These are phyloP conservation scores for Kodamaea fungicola DNA, from an alignment of 1,139 yeast species.

Conservation along the genomic window DNA sequence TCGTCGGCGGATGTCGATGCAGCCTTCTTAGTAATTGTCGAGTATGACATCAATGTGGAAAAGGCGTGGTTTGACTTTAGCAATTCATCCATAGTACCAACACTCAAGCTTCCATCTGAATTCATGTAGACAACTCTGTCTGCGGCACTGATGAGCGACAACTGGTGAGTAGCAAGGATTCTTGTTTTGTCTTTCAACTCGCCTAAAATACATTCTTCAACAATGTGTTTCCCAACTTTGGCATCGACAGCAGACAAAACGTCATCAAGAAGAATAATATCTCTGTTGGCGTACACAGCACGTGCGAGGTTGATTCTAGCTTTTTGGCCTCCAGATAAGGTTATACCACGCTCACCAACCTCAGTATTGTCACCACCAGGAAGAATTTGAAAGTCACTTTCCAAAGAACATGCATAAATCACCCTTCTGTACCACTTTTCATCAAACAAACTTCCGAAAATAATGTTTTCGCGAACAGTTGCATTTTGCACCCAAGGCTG, in stretches of 20 bases:
- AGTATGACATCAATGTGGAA: conserved; percentile 49
- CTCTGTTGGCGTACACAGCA: conserved; percentile 68
- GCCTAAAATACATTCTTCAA: conserved; percentile 66
- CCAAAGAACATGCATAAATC: conserved; percentile 62
- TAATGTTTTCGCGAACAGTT: conserved; percentile 70
- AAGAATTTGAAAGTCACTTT: conserved; percentile 62
- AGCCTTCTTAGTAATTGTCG: conserved; percentile 23
- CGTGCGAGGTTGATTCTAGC: conserved; percentile 83
- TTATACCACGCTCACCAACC: conserved; percentile 91
- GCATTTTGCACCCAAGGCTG: conserved; percentile 85
- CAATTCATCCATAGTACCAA: conserved; percentile 59
- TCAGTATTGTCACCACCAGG: conserved; percentile 86
- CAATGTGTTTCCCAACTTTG: conserved; percentile 79
- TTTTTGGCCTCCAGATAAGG: conserved; percentile 91
- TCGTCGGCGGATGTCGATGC: conserved; percentile 11
- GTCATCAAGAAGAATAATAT: conserved; percentile 74
- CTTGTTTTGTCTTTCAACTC: conserved; percentile 60
- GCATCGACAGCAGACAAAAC: conserved; percentile 92
- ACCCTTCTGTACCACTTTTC: conserved; percentile 52
- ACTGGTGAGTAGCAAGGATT: conserved; percentile 80
- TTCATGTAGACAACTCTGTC: conserved; percentile 67
- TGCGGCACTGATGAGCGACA: conserved; percentile 65
- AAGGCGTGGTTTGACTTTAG: conserved; percentile 43
- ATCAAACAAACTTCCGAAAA: conserved; percentile 64
- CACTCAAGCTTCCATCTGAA: conserved; percentile 59